These are phyloP conservation scores for Aegilops bicornis DNA, from an alignment of 176 grass and related monocot genomes.

Conservation along the genomic window DNA sequence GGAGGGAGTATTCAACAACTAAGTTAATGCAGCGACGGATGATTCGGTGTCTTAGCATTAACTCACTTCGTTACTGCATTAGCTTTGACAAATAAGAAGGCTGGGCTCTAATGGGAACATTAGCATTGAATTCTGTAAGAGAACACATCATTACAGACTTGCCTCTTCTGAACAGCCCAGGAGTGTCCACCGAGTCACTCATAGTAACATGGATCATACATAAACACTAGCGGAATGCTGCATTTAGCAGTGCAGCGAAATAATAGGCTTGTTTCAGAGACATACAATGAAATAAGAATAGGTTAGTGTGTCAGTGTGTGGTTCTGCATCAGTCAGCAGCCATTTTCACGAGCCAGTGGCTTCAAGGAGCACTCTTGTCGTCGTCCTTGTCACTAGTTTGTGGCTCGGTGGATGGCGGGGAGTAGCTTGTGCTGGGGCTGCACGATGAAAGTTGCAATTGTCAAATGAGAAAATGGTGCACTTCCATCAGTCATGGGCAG, in stretches of 20 bases:
- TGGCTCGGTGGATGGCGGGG: slow-evolving; percentile 61
- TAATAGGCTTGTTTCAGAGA: not conserved
- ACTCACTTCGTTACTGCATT: not conserved
- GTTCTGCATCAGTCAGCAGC: not conserved
- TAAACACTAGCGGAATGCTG: not conserved
- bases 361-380: slow-evolving; percentile 32
- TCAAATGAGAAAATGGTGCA: not conserved
- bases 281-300: not conserved
- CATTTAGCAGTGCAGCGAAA: slow-evolving; percentile 7
- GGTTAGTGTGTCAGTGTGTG: not conserved
- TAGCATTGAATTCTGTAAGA: not conserved
- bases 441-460: not conserved
- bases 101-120: not conserved
- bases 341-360: not conserved
- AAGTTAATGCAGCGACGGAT: no score
- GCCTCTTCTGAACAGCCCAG: not conserved
- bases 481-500: not conserved
- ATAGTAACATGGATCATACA: not conserved
- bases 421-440: slow-evolving; percentile 92
- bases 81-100: not conserved
- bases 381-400: slow-evolving; percentile 58
- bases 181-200: not conserved
- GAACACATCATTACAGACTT: not conserved
- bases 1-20: no score
- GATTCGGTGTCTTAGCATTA: not conserved